Conservation (phyloP, 2,329 filamentous ascomycete species). For the Remersonia thermophila region DNA sequence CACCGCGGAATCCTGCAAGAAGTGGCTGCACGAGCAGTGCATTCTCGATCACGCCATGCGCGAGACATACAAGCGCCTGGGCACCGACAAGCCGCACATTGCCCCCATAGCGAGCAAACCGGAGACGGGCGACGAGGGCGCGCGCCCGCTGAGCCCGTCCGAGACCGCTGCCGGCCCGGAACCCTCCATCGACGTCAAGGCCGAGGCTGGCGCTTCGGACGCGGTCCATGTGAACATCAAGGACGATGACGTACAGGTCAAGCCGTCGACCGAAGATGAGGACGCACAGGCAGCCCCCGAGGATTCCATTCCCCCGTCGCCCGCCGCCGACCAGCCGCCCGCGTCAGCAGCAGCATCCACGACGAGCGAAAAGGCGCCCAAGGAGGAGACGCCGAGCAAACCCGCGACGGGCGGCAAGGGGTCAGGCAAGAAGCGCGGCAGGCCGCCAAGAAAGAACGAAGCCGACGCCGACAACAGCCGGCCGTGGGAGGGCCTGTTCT, state of each 20-base stretch:
- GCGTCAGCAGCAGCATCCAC: slow-evolving; percentile 11
- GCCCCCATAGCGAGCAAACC: slow-evolving; percentile 25
- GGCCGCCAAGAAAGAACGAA: slow-evolving; percentile 25
- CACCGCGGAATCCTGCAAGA: slow-evolving; percentile 39
- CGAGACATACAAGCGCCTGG: slow-evolving; percentile 37
- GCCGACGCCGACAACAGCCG: slow-evolving; percentile 24
- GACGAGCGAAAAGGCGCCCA: slow-evolving; percentile 17
- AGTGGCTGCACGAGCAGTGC: slow-evolving; percentile 54
- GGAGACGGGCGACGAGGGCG: slow-evolving; percentile 28
- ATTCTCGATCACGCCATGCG: slow-evolving; percentile 43
- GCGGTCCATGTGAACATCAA: slow-evolving; percentile 26
- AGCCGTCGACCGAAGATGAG: slow-evolving; percentile 7
- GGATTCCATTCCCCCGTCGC: too few species aligned
- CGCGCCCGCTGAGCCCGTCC: slow-evolving; percentile 38
- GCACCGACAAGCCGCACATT: slow-evolving; percentile 37
- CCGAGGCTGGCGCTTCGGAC: slow-evolving; percentile 28
- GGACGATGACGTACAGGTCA: slow-evolving; percentile 16
- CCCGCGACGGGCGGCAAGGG: slow-evolving; percentile 19
- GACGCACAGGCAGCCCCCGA: too few species aligned
- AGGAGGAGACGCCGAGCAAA: slow-evolving; percentile 12
- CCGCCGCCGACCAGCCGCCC: too few species aligned
- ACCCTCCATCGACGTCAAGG: slow-evolving; percentile 41
- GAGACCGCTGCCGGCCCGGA: slow-evolving; percentile 36
- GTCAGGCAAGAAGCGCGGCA: slow-evolving; percentile 18
- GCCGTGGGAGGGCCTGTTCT: slow-evolving; percentile 40